Conservation (phyloP, 225 moss, liverwort and hornwort genomes). For the Polytrichum formosum region DNA sequence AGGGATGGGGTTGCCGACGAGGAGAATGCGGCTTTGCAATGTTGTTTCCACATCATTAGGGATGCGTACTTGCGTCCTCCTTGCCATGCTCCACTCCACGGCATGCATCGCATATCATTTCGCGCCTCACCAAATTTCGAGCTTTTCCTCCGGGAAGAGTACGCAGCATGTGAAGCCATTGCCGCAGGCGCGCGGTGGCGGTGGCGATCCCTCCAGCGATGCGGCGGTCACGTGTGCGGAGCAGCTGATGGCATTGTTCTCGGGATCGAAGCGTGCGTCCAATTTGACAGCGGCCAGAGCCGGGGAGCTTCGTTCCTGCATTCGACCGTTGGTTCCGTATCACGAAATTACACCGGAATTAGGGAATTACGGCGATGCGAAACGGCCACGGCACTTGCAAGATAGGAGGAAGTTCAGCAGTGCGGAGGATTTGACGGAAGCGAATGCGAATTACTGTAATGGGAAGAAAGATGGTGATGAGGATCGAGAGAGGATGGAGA, state of each 20-base stretch:
- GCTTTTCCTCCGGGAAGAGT: too few relatives aligned
- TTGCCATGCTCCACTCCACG: too few relatives aligned
- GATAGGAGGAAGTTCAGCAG: not conserved
- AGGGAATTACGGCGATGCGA: not conserved
- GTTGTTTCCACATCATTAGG: too few relatives aligned
- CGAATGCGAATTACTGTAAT: conserved; percentile 23
- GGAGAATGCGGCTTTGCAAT: too few relatives aligned
- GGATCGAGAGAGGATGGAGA: conserved; percentile 19
- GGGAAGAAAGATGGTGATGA: conserved; percentile 1
- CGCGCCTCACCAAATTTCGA: too few relatives aligned
- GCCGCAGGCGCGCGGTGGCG: not conserved
- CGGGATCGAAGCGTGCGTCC: conserved; percentile 28
- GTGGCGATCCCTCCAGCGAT: conserved; percentile 12
- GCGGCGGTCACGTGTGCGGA: conserved; percentile 37
- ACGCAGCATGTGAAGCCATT: too few relatives aligned
- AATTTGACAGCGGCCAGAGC: conserved; percentile 24
- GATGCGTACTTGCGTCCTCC: too few relatives aligned
- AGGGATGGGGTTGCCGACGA: too few relatives aligned
- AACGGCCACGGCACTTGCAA: conserved; percentile 19
- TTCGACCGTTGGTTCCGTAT: conserved; percentile 43
- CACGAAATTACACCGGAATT: conserved; percentile 25
- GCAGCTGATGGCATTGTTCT: conserved; percentile 47
- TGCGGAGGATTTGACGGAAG: conserved; percentile 26
- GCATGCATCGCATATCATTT: too few relatives aligned
- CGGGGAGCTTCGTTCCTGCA: conserved; percentile 30